Evolutionary conservation across 1,139 yeast genomes (phyloP).

Genomic region (Magnusiomyces sp.): DNA sequence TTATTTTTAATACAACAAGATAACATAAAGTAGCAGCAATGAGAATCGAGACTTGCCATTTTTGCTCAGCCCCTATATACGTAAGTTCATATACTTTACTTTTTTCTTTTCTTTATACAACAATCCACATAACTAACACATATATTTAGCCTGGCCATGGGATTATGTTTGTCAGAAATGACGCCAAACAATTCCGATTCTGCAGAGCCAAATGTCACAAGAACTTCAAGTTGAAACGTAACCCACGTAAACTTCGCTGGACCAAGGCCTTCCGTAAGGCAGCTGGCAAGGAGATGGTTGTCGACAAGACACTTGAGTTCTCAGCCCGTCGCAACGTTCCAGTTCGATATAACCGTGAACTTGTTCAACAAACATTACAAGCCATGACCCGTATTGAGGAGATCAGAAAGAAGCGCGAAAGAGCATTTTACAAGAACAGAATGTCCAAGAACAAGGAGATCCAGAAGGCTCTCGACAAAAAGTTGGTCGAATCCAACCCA

Average conservation of each 20-base stretch:
- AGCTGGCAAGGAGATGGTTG: constrained; percentile 97
- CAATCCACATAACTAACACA: neutral
- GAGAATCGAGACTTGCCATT: constrained; percentile 94
- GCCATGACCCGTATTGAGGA: constrained; percentile 96
- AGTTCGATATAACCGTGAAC: constrained; percentile 92
- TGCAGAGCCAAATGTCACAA: constrained; percentile 98
- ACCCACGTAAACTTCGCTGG: constrained; percentile 97
- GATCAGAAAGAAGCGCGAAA: constrained; percentile 91
- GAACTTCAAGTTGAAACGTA: constrained; percentile 95
- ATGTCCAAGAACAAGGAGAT: constrained; percentile 95
- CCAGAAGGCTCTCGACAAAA: constrained; percentile 76
- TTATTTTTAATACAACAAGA: neutral
- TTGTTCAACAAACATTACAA: constrained; percentile 85
- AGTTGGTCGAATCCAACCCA: constrained; percentile 80
- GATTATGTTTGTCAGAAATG: constrained; percentile 95
- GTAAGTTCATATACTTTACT: constrained; percentile 15
- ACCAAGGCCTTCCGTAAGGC: constrained; percentile 98
- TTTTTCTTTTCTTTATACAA: neutral
- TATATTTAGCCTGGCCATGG: constrained; percentile 73
- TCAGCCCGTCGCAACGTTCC: constrained; percentile 98
- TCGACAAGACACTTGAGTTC: constrained; percentile 91
- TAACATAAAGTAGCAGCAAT: constrained; percentile 32
- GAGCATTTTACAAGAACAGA: constrained; percentile 98
- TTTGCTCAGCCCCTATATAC: constrained; percentile 94
- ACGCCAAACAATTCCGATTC: constrained; percentile 93